phyloP scores from a whole-genome alignment of 2,329 filamentous ascomycete species.

The Graphiopsis chlorocephala region DNA sequence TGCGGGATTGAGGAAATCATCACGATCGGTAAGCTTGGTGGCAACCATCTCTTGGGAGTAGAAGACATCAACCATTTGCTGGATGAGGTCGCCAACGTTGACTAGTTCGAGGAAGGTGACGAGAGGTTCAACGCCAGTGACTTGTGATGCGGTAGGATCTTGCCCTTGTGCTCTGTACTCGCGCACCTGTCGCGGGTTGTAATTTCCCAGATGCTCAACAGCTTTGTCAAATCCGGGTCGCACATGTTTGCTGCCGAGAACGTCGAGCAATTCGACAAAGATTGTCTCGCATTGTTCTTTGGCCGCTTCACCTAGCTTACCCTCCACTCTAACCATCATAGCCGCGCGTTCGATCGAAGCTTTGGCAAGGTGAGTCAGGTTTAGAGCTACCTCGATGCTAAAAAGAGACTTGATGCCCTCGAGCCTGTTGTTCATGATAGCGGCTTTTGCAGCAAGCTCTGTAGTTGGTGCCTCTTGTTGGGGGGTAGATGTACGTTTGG shows the following conservation, averaged over 20 bases:
- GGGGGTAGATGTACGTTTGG: conserved; percentile 35
- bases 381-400: conserved; percentile 91
- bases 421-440: conserved; percentile 89
- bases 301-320: conserved; percentile 72
- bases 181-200: conserved; percentile 81
- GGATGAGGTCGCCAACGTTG: conserved; percentile 95
- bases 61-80: conserved; percentile 98
- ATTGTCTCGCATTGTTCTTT: conserved; percentile 86
- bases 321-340: conserved; percentile 75
- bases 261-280: conserved; percentile 79
- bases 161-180: conserved; percentile 44
- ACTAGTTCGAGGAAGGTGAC: conserved; percentile 96
- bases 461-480: conserved; percentile 71
- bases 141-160: conserved; percentile 33
- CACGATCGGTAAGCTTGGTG: conserved; percentile 79
- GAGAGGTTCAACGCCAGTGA: conserved; percentile 75
- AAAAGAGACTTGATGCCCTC: conserved; percentile 95
- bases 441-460: conserved; percentile 94
- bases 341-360: conserved; percentile 80
- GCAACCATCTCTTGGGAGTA: conserved; percentile 91
- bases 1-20: conserved; percentile 90
- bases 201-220: conserved; percentile 83
- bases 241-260: conserved; percentile 82
- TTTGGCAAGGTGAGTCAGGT: conserved; percentile 85
- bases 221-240: conserved; percentile 92